Percentiles rank a stretch among this genome's conserved stretches.
Evolutionary conservation across 768 basidiomycete species (phyloP).

Genomic region (Mycena polygramma): DNA sequence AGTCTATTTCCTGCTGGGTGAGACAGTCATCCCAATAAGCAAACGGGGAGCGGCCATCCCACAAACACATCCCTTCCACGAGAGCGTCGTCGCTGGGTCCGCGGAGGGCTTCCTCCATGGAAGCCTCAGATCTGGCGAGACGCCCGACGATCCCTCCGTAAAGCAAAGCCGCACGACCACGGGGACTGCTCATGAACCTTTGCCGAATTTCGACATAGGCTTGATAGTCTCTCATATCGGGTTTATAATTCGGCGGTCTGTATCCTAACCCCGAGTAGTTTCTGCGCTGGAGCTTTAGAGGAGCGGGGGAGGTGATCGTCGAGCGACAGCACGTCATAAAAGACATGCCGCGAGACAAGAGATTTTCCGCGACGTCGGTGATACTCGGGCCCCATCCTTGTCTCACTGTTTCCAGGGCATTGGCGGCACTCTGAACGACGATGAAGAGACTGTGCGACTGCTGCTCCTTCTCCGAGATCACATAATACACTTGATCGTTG

Average conservation of each 20-base stretch:
- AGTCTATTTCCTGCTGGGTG: conserved; percentile 37
- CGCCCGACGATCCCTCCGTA: conserved; percentile 44
- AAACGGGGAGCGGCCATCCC: background rate
- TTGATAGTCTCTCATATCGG: conserved; percentile 22
- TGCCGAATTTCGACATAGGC: conserved; percentile 14
- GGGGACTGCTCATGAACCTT: conserved; percentile 23
- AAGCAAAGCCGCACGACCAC: conserved; percentile 44
- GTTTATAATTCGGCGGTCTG: conserved; percentile 9
- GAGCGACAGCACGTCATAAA: background rate
- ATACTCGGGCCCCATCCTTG: background rate
- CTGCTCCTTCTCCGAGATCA: background rate
- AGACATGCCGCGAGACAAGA: background rate
- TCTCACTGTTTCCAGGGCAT: background rate
- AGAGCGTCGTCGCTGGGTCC: conserved; percentile 38
- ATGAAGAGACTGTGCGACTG: background rate
- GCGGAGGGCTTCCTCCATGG: conserved; percentile 24
- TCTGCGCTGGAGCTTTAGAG: background rate
- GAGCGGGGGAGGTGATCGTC: background rate
- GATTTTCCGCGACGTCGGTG: background rate
- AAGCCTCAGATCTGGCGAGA: conserved; percentile 36
- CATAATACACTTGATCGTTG: background rate
- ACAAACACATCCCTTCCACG: conserved; percentile 10
- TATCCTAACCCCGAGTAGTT: conserved; percentile 15
- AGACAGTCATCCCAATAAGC: conserved; percentile 41
- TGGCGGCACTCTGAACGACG: background rate